Conservation (phyloP, 2,329 filamentous ascomycete genomes). For the Microsporum ferrugineum region DNA sequence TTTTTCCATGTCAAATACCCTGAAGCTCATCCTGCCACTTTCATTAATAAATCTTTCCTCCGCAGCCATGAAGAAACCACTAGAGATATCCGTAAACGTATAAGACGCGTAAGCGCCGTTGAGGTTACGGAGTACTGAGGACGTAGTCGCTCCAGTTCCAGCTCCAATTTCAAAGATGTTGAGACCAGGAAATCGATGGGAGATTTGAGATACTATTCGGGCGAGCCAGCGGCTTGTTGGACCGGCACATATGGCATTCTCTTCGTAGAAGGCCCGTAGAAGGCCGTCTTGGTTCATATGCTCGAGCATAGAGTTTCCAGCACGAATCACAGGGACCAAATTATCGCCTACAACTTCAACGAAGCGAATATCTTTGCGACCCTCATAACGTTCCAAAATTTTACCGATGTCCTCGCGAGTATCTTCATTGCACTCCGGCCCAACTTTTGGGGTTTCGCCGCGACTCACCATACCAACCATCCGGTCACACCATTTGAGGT, state of each 20-base stretch:
- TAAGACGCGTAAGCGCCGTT: slow-evolving; percentile 28
- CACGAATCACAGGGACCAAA: slow-evolving; percentile 23
- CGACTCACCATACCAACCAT: neutral
- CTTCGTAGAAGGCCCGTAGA: slow-evolving; percentile 11
- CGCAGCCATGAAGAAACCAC: slow-evolving; percentile 33
- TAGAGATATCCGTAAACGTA: slow-evolving; percentile 38
- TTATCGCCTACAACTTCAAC: slow-evolving; percentile 19
- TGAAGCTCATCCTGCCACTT: slow-evolving; percentile 24
- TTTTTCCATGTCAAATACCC: slow-evolving; percentile 17
- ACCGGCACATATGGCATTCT: slow-evolving; percentile 6
- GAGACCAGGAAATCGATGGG: slow-evolving; percentile 33
- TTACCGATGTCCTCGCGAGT: neutral
- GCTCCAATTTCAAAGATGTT: slow-evolving; percentile 37
- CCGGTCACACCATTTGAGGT: neutral
- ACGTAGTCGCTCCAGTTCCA: slow-evolving; percentile 36
- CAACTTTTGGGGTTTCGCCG: neutral
- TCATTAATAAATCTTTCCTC: slow-evolving; percentile 21
- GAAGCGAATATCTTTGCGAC: slow-evolving; percentile 1
- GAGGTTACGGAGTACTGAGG: slow-evolving; percentile 25
- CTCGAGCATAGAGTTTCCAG: slow-evolving; percentile 26
- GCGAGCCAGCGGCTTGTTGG: slow-evolving; percentile 18
- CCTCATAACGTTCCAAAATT: neutral
- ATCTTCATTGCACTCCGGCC: neutral
- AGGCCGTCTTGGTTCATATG: slow-evolving; percentile 4
- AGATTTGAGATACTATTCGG: slow-evolving; percentile 27